phyloP scores from a whole-genome alignment of 805 yeast species.

The Ogataea methanolica region DNA sequence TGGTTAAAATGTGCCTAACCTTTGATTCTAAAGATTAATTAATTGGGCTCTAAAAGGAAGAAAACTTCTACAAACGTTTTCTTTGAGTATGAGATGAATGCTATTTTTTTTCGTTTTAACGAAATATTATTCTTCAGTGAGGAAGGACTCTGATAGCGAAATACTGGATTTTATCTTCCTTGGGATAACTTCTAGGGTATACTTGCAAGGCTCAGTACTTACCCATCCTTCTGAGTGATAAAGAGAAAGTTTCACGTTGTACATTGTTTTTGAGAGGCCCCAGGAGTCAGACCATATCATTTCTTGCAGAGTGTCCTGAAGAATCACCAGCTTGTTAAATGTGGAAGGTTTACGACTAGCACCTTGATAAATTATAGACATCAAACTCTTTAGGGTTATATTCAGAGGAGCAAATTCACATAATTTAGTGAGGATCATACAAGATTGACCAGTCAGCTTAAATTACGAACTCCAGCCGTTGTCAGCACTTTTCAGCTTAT shows the following conservation, averaged over 20 bases:
- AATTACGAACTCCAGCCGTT: not conserved
- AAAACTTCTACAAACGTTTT: not conserved
- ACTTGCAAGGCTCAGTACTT: not conserved
- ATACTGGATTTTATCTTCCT: too few species aligned
- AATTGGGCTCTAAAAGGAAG: not conserved
- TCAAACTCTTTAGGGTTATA: not conserved
- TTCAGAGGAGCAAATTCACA: too few species aligned
- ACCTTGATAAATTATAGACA: not conserved
- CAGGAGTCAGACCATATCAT: not conserved
- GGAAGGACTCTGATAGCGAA: not conserved
- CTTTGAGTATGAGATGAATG: not conserved
- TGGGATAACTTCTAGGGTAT: not conserved
- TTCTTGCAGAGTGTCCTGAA: not conserved
- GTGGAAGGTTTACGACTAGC: not conserved
- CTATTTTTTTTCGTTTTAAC: not conserved
- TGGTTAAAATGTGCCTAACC: too few species aligned
- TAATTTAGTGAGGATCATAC: not conserved
- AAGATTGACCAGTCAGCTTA: not conserved
- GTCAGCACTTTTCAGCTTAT: not conserved
- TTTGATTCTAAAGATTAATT: not conserved
- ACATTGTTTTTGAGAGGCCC: too few species aligned
- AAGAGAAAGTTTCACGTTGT: not conserved
- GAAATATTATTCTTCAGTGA: not conserved
- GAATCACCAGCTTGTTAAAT: not conserved
- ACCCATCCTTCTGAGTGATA: not conserved